Conservation (phyloP, 2,329 filamentous ascomycete genomes). For the Phyllachora maydis region DNA sequence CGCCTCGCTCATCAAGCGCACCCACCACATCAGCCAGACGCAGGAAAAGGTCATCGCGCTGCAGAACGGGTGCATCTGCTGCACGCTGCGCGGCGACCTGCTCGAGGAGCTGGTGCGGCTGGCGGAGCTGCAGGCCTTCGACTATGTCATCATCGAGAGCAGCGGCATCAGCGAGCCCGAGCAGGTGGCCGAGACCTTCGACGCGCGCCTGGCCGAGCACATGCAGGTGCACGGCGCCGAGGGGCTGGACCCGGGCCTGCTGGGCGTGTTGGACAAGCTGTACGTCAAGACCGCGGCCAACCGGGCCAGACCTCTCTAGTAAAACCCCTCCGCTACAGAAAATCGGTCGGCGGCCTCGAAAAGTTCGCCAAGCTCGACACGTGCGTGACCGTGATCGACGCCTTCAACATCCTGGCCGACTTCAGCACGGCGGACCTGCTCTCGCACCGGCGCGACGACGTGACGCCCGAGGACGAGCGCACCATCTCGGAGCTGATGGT, state of each 20-base stretch:
- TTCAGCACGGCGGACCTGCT: conserved; percentile 52
- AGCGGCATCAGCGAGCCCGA: conserved; percentile 53
- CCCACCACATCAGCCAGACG: conserved; percentile 31
- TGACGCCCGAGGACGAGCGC: conserved; percentile 45
- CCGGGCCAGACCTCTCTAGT: too few relatives aligned
- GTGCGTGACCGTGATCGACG: conserved; percentile 52
- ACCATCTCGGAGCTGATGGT: conserved; percentile 60
- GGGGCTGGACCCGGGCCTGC: too few relatives aligned
- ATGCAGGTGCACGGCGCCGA: too few relatives aligned
- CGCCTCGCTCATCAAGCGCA: conserved; percentile 5
- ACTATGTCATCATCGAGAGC: conserved; percentile 55
- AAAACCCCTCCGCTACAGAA: too few relatives aligned
- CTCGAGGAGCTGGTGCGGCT: conserved; percentile 48
- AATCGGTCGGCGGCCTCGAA: conserved; percentile 42
- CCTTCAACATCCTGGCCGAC: conserved; percentile 51
- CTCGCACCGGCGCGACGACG: conserved; percentile 39
- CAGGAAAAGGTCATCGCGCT: conserved; percentile 46
- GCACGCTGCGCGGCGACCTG: conserved; percentile 49
- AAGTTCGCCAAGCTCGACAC: conserved; percentile 48
- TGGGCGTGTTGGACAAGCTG: too few relatives aligned
- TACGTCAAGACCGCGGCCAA: too few relatives aligned
- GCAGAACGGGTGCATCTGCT: conserved; percentile 61
- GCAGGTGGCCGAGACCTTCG: conserved; percentile 59
- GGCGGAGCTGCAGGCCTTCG: conserved; percentile 38
- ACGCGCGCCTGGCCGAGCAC: too few relatives aligned